Percentiles rank a stretch among this genome's conserved stretches.
Conservation (phyloP, 495 filamentous ascomycete genomes). For the Lentithecium fluviatile region DNA sequence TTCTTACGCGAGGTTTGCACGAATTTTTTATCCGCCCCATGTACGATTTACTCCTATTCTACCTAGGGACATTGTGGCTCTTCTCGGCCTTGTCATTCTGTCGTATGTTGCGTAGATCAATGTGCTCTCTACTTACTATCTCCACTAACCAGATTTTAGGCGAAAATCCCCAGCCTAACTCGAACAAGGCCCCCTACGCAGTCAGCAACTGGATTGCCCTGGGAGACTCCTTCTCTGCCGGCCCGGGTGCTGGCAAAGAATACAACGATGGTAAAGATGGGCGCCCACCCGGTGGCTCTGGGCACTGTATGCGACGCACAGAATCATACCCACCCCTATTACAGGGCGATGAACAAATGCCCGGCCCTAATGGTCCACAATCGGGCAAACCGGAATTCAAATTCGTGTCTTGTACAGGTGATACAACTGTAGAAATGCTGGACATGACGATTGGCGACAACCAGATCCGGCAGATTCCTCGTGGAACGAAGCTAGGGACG, state of each 20-base stretch:
- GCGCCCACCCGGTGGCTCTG: not conserved
- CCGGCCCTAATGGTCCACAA: not conserved
- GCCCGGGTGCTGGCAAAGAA: conserved; percentile 9
- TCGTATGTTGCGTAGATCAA: no score
- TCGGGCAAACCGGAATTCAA: not conserved
- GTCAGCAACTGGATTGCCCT: conserved; percentile 5
- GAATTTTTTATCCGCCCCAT: no score
- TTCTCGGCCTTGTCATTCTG: no score
- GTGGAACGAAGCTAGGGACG: conserved; percentile 1
- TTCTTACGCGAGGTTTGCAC: no score
- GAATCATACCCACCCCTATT: not conserved
- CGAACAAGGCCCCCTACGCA: no score
- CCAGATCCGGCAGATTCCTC: conserved; percentile 1
- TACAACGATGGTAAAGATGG: not conserved
- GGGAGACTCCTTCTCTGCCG: conserved; percentile 14
- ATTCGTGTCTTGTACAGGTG: conserved; percentile 12
- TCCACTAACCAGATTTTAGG: no score
- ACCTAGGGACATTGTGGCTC: no score
- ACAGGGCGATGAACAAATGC: conserved; percentile 1
- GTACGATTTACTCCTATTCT: no score
- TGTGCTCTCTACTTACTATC: no score
- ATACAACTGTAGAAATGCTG: not conserved
- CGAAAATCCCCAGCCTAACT: no score
- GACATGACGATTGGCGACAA: conserved; percentile 6
- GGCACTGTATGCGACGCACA: not conserved